Evolutionary conservation across 306 rosid species (phyloP), one percentile per base, ranked within the genome.

Genomic region (Carpinus viminea): DNA sequence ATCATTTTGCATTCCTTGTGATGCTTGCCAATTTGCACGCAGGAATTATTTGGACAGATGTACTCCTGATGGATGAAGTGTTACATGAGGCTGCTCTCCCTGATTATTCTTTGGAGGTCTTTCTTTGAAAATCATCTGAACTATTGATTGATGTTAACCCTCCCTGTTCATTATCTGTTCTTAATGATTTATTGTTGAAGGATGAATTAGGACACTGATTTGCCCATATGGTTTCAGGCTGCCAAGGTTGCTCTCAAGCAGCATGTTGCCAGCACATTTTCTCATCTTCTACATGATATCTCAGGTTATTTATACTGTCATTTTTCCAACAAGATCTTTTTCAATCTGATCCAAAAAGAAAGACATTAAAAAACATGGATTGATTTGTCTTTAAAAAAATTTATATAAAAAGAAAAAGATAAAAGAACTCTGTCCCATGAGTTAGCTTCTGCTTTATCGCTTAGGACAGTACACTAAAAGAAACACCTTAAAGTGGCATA

Each of bases 21-120:
- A 57, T 57, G 76, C 53, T 48, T 80, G 81, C 56, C 77, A 43
- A 50, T 68, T 38, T 80, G 61, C 75, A 38, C 36, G 74, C 90
- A 92, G 97, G 91, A 77, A 77, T 84, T 80, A 80, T 86, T 61
- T 90, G 95, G 97, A 84, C 77, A 83, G 92, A 92, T 74, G 90
- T 86, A 43, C 89, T 88, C 74, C 79, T 86, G 79, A 81, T 92
- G 87, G 97, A 92, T 83, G 93, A 87, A 78, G 90, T 89, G 76
- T 80, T 92, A 71, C 83, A 74, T 56, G 97, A 92, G 83, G 97
- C 90, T 61, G 81, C 83, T 84, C 89, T 92, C 61, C 82, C 85
- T 48, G 73, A 86, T 80, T 86, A 84, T 80, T 89, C 93, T 78
- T 74, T 90, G 83, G 91, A 92, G 97, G 97, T 92, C 57, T 71